A percentile compares a stretch with the other conserved stretches of the same genome.
These are phyloP conservation scores for Venturia effusa DNA, from an alignment of 2,329 filamentous ascomycete genomes.

Conservation along the genomic window DNA sequence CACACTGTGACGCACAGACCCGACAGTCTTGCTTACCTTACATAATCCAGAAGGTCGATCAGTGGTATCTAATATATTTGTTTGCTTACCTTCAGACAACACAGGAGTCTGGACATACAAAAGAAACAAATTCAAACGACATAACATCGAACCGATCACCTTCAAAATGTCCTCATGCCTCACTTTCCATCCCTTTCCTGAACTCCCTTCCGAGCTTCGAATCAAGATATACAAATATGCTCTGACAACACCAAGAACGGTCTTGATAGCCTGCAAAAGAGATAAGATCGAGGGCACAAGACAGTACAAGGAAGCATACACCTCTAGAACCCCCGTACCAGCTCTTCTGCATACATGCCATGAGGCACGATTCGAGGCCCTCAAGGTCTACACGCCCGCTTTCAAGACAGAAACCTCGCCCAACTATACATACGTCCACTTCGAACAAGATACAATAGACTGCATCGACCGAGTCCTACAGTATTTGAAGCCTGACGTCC, in stretches of 20 bases:
- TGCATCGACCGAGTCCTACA: neutral
- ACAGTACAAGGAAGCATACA: neutral
- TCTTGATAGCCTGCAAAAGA: neutral
- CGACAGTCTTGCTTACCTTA: too few relatives aligned
- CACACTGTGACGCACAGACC: too few relatives aligned
- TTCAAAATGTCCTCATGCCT: too few relatives aligned
- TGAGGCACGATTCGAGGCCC: neutral
- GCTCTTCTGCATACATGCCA: neutral
- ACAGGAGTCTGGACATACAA: too few relatives aligned
- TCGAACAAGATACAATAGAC: neutral
- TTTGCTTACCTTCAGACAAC: too few relatives aligned
- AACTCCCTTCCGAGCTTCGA: neutral
- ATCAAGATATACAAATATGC: neutral
- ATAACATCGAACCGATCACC: too few relatives aligned
- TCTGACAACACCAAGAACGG: neutral
- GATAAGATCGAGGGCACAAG: neutral
- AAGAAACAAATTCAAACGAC: too few relatives aligned
- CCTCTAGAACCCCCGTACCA: neutral
- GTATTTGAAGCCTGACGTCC: neutral
- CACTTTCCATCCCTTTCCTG: neutral
- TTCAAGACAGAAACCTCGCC: neutral
- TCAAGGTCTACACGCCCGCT: neutral
- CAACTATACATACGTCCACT: neutral
- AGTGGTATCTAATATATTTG: too few relatives aligned
- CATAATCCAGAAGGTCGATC: too few relatives aligned